Percentiles rank a stretch among this genome's conserved stretches.
These are phyloP conservation scores for Alternaria incomplexa DNA, from an alignment of 2,329 filamentous ascomycete genomes.

Conservation along the genomic window DNA sequence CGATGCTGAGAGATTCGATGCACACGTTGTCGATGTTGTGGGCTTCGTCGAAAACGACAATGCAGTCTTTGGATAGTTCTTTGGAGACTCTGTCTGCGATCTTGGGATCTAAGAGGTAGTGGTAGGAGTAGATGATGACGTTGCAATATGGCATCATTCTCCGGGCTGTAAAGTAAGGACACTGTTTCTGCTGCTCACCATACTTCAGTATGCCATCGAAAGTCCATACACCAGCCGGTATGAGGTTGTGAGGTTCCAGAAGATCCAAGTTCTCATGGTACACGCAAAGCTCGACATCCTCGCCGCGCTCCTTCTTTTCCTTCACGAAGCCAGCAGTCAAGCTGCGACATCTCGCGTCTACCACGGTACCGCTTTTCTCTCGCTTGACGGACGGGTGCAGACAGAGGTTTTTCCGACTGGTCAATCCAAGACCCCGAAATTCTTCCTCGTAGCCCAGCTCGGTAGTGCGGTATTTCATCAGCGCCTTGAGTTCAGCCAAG, in stretches of 20 bases:
- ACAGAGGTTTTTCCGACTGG: slow-evolving; percentile 96
- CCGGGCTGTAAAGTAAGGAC: slow-evolving; percentile 93
- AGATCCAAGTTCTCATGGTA: slow-evolving; percentile 98
- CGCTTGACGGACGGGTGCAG: slow-evolving; percentile 94
- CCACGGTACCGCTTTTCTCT: slow-evolving; percentile 92
- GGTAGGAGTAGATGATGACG: slow-evolving; percentile 99
- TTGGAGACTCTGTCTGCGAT: slow-evolving; percentile 95
- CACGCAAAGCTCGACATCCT: slow-evolving; percentile 91
- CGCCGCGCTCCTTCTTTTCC: slow-evolving; percentile 94
- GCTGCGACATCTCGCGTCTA: slow-evolving; percentile 94
- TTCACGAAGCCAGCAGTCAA: slow-evolving; percentile 96
- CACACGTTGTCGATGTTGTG: slow-evolving; percentile 99
- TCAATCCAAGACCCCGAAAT: slow-evolving; percentile 88
- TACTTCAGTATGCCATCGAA: slow-evolving; percentile 88
- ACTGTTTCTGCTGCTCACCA: slow-evolving; percentile 94
- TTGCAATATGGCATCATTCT: slow-evolving; percentile 99
- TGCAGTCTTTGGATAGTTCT: slow-evolving; percentile 96
- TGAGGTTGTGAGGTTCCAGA: slow-evolving; percentile 90
- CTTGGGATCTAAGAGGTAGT: slow-evolving; percentile 96
- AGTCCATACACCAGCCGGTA: slow-evolving; percentile 95
- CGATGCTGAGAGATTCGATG: slow-evolving; percentile 95
- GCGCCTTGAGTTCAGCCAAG: slow-evolving; percentile 82
- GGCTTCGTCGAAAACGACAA: slow-evolving; percentile 97
- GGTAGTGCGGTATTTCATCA: slow-evolving; percentile 94
- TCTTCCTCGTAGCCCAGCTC: slow-evolving; percentile 92